Base-by-base conservation (phyloP, 495 filamentous ascomycete genomes). In the Lasiosphaeria hispida region DNA sequence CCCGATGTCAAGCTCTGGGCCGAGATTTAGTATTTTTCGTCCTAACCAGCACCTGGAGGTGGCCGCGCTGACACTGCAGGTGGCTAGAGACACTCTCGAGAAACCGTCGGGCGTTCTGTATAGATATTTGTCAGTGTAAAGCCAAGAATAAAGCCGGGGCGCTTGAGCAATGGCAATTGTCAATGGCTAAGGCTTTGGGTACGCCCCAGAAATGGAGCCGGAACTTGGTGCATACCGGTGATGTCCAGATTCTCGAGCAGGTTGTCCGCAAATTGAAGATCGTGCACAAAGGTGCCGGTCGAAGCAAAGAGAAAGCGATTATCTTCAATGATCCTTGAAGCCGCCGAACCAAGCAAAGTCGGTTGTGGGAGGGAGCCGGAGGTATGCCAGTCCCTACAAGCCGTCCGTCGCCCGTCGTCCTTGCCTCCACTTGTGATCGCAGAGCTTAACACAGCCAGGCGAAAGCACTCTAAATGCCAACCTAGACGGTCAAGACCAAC, bases 181-280 rank as follows among this genome's bases (percentile, higher is more conserved):
- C n/a, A 47, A 39, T 34, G 3, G 23, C 15, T 36, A 10, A 10
- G 44, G 19, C 19, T 18, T 13, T 15, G 55, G 4, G 17, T 2
- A 10, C 9, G n/a, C n/a, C 19, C 11, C 14, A 19, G 4, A 33
- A 23, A 42, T 37, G 39, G 38, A 58, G 54, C 53, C 40, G 35
- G 40, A 48, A 59, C 37, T 37, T 23, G 39, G 44, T 15, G 23
- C 57, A 30, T 54, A 59, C 57, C 34, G 33, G 18, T 36, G 33
- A 35, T 30, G 18, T 43, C 23, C 17, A 36, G 48, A 18, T 33
- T 52, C 41, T 48, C 40, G 48, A 23, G 10, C 36, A 34, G 2
- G 47, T 13, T 33, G 47, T 37, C 23, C 36, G 23, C 15, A 9
- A 17, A 9, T 35, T 36, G 36, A 36, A 37, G 19, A 49, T 19